phyloP scores from a whole-genome alignment of 2,329 filamentous ascomycete species.

The Pseudogymnoascus sp. region DNA sequence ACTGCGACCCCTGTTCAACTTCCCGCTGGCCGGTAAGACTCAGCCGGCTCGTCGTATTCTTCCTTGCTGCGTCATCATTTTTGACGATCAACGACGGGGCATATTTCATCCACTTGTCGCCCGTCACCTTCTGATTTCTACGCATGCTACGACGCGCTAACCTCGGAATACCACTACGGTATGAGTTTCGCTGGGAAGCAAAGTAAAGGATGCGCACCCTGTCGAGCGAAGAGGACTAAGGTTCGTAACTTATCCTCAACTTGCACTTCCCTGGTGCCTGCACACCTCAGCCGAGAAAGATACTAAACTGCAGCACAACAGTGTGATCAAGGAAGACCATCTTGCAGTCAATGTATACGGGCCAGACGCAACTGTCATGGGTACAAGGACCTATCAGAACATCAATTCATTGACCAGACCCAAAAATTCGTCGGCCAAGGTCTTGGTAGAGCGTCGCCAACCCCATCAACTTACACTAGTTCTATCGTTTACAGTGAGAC shows the following conservation, averaged over 20 bases:
- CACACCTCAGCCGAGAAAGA: neutral
- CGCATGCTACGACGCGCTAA: neutral
- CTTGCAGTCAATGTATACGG: neutral
- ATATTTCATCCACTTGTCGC: neutral
- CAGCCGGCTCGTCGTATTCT: neutral
- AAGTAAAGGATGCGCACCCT: slow-evolving; percentile 37
- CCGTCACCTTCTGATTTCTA: neutral
- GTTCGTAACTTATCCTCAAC: slow-evolving; percentile 12
- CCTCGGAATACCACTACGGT: neutral
- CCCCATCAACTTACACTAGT: neutral
- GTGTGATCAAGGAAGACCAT: neutral
- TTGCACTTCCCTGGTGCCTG: neutral
- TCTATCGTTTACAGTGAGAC: neutral
- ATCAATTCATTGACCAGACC: neutral
- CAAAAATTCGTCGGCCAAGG: neutral
- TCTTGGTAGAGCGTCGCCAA: neutral
- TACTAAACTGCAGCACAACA: neutral
- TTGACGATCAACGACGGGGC: neutral
- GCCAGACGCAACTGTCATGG: slow-evolving; percentile 6
- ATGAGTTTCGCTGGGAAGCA: slow-evolving; percentile 38
- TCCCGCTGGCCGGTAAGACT: too few relatives aligned
- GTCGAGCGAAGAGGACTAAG: slow-evolving; percentile 35
- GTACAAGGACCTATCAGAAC: neutral
- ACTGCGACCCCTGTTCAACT: too few relatives aligned
- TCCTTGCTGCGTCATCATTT: neutral